These are phyloP conservation scores for Vigna radiata DNA, from an alignment of 306 rosid genomes.

Conservation along the genomic window DNA sequence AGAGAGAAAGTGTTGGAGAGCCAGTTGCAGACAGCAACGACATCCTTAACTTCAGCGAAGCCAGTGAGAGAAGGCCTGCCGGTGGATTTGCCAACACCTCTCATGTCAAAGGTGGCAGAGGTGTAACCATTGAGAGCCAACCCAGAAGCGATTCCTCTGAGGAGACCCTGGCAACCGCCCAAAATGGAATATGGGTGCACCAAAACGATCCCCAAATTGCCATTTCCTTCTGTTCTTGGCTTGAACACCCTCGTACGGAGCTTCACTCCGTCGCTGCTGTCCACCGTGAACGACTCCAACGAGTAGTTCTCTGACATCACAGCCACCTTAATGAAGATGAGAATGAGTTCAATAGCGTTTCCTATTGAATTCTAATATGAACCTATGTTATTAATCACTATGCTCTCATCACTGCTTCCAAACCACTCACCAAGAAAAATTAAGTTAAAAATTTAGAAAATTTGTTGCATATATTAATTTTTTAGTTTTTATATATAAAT, in stretches of 20 bases:
- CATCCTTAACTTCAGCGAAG: slow-evolving; percentile 82
- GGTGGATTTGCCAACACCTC: slow-evolving; percentile 82
- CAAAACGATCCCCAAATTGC: slow-evolving; percentile 62
- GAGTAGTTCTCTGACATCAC: slow-evolving; percentile 52
- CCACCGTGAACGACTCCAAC: slow-evolving; percentile 68
- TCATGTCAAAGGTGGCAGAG: slow-evolving; percentile 83
- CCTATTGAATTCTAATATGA: neutral
- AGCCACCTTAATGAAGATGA: neutral
- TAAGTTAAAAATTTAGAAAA: too few relatives aligned
- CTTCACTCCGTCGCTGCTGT: slow-evolving; percentile 71
- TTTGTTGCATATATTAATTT: too few relatives aligned
- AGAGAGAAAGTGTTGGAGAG: slow-evolving; percentile 50
- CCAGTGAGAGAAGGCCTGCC: slow-evolving; percentile 87
- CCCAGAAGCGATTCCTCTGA: slow-evolving; percentile 82
- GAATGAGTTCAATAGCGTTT: neutral
- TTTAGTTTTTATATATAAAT: too few relatives aligned
- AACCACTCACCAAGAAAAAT: too few relatives aligned
- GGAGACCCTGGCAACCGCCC: slow-evolving; percentile 88
- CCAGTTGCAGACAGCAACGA: slow-evolving; percentile 74
- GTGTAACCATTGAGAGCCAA: slow-evolving; percentile 66
- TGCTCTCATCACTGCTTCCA: too few relatives aligned
- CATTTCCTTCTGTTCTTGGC: slow-evolving; percentile 44
- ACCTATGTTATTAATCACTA: too few relatives aligned
- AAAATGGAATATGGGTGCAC: slow-evolving; percentile 93
- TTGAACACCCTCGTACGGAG: slow-evolving; percentile 74